Evolutionary conservation across 1,284 basidiomycete genomes (phyloP).

Genomic region (Fomitopsis palustris): DNA sequence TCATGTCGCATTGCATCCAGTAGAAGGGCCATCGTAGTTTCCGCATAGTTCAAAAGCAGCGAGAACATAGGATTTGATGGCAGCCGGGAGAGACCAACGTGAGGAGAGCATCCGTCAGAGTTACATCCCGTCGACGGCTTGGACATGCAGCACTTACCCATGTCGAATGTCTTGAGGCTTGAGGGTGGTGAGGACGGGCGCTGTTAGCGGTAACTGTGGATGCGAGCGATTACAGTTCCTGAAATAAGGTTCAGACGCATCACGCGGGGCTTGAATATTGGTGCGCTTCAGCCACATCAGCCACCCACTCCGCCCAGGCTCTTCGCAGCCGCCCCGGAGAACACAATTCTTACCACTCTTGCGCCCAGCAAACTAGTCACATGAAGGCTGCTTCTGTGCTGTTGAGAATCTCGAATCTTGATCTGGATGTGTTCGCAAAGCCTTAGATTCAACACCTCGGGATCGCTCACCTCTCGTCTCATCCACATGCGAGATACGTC

Average conservation of each 20-base stretch:
- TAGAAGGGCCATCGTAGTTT: neutral
- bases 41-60: neutral
- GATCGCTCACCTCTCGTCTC: too few species aligned
- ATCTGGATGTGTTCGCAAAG: too few species aligned
- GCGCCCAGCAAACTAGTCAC: too few species aligned
- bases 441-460: too few species aligned
- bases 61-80: neutral
- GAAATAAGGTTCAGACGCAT: conserved; percentile 24
- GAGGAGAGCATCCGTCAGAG: conserved; percentile 2
- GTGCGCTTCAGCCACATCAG: conserved; percentile 1
- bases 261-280: neutral
- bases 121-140: neutral
- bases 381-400: too few species aligned
- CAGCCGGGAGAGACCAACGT: neutral
- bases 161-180: conserved; percentile 35
- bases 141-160: conserved; percentile 32
- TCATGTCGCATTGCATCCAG: neutral
- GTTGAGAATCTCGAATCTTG: too few species aligned
- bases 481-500: too few species aligned
- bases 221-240: conserved; percentile 27
- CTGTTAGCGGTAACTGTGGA: conserved; percentile 24
- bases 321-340: neutral
- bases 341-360: too few species aligned
- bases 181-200: conserved; percentile 25
- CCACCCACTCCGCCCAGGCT: neutral